Base-by-base conservation (phyloP, 495 filamentous ascomycete species). In the Mytilinidion resinicola region DNA sequence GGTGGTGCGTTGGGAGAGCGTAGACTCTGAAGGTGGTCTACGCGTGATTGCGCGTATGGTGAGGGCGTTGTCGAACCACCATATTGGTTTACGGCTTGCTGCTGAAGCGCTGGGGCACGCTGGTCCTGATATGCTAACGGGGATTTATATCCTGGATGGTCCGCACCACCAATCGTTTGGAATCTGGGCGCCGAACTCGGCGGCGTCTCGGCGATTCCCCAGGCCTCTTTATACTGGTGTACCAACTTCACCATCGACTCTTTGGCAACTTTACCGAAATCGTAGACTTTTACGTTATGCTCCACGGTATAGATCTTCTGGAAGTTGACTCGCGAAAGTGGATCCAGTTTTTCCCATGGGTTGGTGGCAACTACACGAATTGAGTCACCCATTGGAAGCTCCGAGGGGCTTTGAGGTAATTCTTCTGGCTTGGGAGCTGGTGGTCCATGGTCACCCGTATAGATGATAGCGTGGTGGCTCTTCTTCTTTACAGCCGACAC, bases 231-330 rank as follows among this genome's bases (percentile, higher is more conserved):
- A n/a, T 25, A 49, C 1, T 49, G 46, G 20, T 49, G 17, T 1
- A 21, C 0, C 2, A 53, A 33, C 34, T 17, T 11, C 8, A 15
- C 15, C 10, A 30, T 33, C 34, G 37, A 53, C n/a, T 41, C 37
- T n/a, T 6, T 1, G 21, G 12, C 25, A 1, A 53, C 51, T 2
- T 43, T 41, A 0, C 76, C 77, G 33, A 76, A 69, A 0, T 70
- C 59, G 8, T 68, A 62, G 8, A 78, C 74, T 49, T 75, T 76
- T 9, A 75, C 58, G 48, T 78, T 77, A 51, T 77, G 73, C 57
- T 80, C 75, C 20, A 77, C 74, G 0, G 76, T 75, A 61, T 79
- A 74, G 3, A 73, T 58, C 44, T 80, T 80, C 12, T 68, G 72
- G 49, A 75, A 79, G 44, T 79, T 78, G 14, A 79, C 42, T 7